phyloP scores from a whole-genome alignment of 352 stramenopile genomes.

The Phytophthora tubulina region DNA sequence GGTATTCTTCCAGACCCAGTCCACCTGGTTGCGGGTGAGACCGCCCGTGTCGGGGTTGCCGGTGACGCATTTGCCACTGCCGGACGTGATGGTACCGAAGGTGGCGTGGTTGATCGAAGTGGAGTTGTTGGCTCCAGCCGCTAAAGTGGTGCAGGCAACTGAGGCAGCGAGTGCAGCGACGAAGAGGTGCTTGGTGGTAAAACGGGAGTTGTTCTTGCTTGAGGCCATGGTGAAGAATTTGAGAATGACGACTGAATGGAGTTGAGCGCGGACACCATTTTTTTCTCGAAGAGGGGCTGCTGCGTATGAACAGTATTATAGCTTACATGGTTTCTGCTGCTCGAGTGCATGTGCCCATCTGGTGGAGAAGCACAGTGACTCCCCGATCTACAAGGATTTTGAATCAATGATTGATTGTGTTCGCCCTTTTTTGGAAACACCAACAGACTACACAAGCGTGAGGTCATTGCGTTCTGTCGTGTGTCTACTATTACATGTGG shows the following conservation, averaged over 20 bases:
- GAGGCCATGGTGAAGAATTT: not conserved
- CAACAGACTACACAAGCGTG: too few relatives aligned
- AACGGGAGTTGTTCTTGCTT: not conserved
- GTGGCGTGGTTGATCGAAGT: constrained; percentile 1
- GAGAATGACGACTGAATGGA: not conserved
- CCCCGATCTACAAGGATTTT: too few relatives aligned
- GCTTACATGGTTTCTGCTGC: too few relatives aligned
- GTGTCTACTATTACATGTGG: too few relatives aligned
- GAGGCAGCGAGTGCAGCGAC: not conserved
- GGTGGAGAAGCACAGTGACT: too few relatives aligned
- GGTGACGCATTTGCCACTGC: not conserved
- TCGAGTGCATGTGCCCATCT: too few relatives aligned
- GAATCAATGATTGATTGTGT: too few relatives aligned
- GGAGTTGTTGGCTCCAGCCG: not conserved
- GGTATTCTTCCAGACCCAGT: constrained; percentile 19
- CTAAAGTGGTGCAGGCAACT: not conserved
- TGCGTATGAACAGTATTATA: too few relatives aligned
- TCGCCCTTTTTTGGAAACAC: too few relatives aligned
- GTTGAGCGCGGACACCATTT: too few relatives aligned
- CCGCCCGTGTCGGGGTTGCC: not conserved
- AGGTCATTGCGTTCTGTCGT: too few relatives aligned
- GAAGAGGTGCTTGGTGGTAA: not conserved
- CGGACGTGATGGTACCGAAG: not conserved
- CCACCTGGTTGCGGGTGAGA: constrained; percentile 1
- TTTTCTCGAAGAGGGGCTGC: too few relatives aligned